Evolutionary conservation across 1,284 basidiomycete species (phyloP), one percentile per base, ranked within the genome.

Genomic region (Trametes sp.): DNA sequence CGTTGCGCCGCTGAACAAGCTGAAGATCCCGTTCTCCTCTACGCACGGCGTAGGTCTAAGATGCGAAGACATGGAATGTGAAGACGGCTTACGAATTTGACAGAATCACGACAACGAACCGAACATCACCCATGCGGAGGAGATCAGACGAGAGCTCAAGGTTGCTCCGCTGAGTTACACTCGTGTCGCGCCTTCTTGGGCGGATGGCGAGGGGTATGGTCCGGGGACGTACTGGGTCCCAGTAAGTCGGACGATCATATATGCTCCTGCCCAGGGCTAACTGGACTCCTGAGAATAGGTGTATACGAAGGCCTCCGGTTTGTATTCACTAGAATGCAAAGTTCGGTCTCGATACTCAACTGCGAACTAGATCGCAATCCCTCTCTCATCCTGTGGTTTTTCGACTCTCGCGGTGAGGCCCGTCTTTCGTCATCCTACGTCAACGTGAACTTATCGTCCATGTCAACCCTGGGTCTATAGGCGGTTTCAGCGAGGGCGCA

Each of bases 211-310:
- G 29, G 82, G 81, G 33, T 65, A 67, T 26, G 89, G 89, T 8
- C 84, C 85, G 4, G 87, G 85, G 57, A 90, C 85, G 63, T 90
- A 90, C 67, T 90, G 88, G 88, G 86, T 90, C 23, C 88, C 89
- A 2, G 85, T 88, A 64, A 67, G 84, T 75, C 41, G 9, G 21
- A 6, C 8, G 23, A 9, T n/a, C 8, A 2, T n/a, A 4, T 31
- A 31, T 13, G 29, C 2, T 4, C 4, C 9, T 54, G n/a, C 1
- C 26, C n/a, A 14, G 5, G 45, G 41, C 29, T 54, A 6, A 24
- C 29, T 13, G 24, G 7, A 10, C 53, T 1, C 29, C 21, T 10
- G 23, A 13, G 7, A 7, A 16, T 9, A 66, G 64, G 61, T 67
- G 2, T 67, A 62, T 57, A 64, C 57, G 13, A 63, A 59, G 58